Base-by-base conservation (phyloP, 441 rosid species). In the Euphorbia schlechtendalii region DNA sequence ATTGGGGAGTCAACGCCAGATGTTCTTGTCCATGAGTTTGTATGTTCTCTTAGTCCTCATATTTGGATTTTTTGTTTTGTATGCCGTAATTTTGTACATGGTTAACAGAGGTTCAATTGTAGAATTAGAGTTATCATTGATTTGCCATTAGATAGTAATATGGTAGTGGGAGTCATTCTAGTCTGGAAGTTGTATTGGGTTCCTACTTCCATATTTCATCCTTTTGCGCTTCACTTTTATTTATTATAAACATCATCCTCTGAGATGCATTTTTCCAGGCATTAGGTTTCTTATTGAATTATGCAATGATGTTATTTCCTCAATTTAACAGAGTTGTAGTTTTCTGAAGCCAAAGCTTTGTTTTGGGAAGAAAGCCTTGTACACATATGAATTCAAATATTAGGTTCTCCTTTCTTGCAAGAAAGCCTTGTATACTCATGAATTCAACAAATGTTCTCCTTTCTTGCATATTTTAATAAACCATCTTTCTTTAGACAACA, bases 1-100 rank as follows among this genome's bases (percentile, higher is more conserved):
- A 80, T 90, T 58, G 97, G 91, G 51, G 98, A 90, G 81, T 80
- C 79, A 52, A 93, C 95, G 49, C 98, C 98, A 43, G 98, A 90
- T 69, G 88, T 80, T 77, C 80, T 93, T 60, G 88, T 90, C 73
- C 76, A 77, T 45, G 89, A 88, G 81, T 84, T 90, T 83, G 98
- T 93, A 86, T 38, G 98, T 82, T 71, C 71, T 56, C 14, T 43
- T 15, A 15, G 12, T 43, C 7, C 12, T 43, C 12, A 43, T 43
- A 17, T 4, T 43, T 2, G n/a, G n/a, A n/a, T n/a, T n/a, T n/a
- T n/a, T 43, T 61, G 36, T 69, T 25, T 18, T 32, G 34, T 62
- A 40, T 17, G 8, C 51, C 46, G 0, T 57, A 36, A 48, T 38
- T 43, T 32, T 64, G 34, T 57, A 48, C 28, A 1, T 57, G 46